Evolutionary conservation across 805 yeast genomes (phyloP).

Genomic region (Suhomyces canberraensis): DNA sequence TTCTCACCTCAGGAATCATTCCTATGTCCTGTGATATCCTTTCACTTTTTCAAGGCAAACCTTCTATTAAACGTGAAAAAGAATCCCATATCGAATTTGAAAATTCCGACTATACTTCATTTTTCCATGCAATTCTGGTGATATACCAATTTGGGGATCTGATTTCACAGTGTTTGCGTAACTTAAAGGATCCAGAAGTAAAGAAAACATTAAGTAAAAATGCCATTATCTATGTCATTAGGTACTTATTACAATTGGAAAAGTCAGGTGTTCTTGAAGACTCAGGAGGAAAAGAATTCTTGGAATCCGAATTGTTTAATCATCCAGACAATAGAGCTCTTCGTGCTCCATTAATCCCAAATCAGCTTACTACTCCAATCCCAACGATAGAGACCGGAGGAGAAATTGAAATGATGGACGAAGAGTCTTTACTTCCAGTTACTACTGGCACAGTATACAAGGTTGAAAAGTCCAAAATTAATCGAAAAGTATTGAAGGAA

Average conservation of each 20-base stretch:
- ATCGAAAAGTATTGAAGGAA: conserved; percentile 16
- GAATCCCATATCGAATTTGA: conserved; percentile 88
- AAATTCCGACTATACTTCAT: conserved; percentile 73
- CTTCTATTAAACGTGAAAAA: conserved; percentile 71
- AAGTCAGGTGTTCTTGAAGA: conserved; percentile 17
- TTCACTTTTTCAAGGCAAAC: conserved; percentile 71
- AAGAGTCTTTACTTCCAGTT: background rate
- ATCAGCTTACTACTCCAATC: background rate
- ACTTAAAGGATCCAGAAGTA: conserved; percentile 13
- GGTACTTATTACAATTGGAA: conserved; percentile 30
- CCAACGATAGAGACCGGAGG: background rate
- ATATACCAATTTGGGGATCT: conserved; percentile 60
- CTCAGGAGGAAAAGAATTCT: background rate
- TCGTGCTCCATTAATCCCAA: background rate
- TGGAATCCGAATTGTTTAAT: background rate
- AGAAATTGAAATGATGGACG: background rate
- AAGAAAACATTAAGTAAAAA: conserved; percentile 16
- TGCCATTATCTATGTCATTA: conserved; percentile 30
- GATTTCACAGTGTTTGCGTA: conserved; percentile 45
- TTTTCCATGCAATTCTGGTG: conserved; percentile 65
- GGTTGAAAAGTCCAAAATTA: background rate
- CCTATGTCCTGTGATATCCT: conserved; percentile 63
- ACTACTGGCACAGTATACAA: background rate
- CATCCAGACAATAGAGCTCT: background rate
- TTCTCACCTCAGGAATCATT: conserved; percentile 46